Evolutionary conservation across 306 rosid genomes (phyloP).

Genomic region (Vigna radiata): DNA sequence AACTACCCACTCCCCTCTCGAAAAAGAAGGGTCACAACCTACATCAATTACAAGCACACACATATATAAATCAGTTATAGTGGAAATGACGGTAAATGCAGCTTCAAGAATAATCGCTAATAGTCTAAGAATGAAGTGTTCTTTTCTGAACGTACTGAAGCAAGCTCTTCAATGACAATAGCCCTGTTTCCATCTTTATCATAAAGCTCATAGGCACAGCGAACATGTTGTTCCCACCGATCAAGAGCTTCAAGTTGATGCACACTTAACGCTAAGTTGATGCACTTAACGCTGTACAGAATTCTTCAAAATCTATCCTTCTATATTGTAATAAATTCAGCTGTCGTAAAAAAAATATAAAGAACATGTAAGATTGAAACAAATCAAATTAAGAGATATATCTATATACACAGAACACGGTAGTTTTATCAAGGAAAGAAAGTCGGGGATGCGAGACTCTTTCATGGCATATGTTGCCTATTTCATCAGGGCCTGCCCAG

Average conservation of each 20-base stretch:
- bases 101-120: background rate
- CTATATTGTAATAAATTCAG: slow-evolving; percentile 88
- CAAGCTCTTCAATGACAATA: slow-evolving; percentile 95
- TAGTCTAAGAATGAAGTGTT: background rate
- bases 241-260: slow-evolving; percentile 81
- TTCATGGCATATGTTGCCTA: slow-evolving; percentile 93
- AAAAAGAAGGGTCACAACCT: background rate
- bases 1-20: background rate
- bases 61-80: background rate
- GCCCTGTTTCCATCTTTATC: slow-evolving; percentile 96
- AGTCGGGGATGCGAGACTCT: slow-evolving; percentile 84
- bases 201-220: slow-evolving; percentile 91
- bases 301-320: slow-evolving; percentile 98
- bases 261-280: slow-evolving; percentile 45
- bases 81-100: background rate
- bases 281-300: slow-evolving; percentile 92
- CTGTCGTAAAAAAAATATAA: slow-evolving; percentile 60
- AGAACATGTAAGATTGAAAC: slow-evolving; percentile 25
- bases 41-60: background rate
- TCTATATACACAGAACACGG: slow-evolving; percentile 33
- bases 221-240: slow-evolving; percentile 95
- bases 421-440: slow-evolving; percentile 71
- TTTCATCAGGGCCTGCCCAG: slow-evolving; percentile 76
- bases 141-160: slow-evolving; percentile 69
- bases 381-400: slow-evolving; percentile 24